Percentiles rank a stretch among this genome's conserved stretches.
These are phyloP conservation scores for Leishmania tropica DNA, from an alignment of 208 protist species.

Conservation along the genomic window DNA sequence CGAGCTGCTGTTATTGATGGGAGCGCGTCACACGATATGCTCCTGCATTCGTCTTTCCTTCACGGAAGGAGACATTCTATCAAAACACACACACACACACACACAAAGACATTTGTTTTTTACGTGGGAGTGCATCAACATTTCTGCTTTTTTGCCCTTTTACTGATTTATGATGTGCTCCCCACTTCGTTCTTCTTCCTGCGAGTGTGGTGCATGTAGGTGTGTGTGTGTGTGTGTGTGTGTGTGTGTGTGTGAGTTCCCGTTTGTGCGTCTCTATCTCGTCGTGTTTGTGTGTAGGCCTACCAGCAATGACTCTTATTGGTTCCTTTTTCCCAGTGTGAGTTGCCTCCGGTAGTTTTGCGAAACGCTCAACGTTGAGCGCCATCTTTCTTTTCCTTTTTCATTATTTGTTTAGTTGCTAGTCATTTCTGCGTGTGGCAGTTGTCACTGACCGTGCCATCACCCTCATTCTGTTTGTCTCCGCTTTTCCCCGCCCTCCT, in stretches of 20 bases:
- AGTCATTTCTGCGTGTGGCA: not conserved
- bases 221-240: not conserved
- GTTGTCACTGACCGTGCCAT: not conserved
- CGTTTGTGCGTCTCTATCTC: too few species aligned
- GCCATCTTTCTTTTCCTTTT: not conserved
- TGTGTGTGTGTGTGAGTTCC: too few species aligned
- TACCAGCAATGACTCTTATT: not conserved
- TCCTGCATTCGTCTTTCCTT: not conserved
- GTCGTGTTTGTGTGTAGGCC: not conserved
- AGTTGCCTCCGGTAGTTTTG: not conserved
- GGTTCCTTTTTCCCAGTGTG: not conserved
- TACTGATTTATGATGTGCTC: not conserved
- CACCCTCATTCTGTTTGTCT: not conserved
- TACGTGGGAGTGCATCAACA: not conserved
- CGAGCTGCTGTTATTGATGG: not conserved
- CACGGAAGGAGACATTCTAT: too few species aligned
- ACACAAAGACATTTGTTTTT: too few species aligned
- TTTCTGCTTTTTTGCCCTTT: not conserved
- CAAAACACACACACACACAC: too few species aligned
- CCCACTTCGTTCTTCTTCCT: not conserved
- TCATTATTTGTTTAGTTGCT: not conserved
- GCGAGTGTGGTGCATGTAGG: not conserved
- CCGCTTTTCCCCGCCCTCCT: not conserved
- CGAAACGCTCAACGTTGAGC: not conserved
- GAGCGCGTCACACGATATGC: not conserved